Evolutionary conservation across 306 rosid species (phyloP).

Genomic region (Cicer chorassanicum): DNA sequence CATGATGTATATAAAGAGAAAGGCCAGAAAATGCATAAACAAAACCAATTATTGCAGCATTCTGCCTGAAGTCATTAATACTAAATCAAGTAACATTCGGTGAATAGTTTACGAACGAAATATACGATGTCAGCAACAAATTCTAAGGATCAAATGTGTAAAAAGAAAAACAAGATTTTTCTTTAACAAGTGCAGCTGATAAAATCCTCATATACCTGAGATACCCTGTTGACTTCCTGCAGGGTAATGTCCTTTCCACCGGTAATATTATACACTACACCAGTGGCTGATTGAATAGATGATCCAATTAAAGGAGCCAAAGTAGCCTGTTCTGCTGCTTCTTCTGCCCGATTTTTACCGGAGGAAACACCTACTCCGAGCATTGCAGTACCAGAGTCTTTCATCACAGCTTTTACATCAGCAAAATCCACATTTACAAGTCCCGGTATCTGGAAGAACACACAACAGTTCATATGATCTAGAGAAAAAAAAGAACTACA

Average conservation of each 20-base stretch:
- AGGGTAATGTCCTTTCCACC: slow-evolving; percentile 98
- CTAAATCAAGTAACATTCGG: slow-evolving; percentile 3
- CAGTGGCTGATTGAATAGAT: slow-evolving; percentile 96
- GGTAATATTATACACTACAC: slow-evolving; percentile 94
- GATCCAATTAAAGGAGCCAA: slow-evolving; percentile 97
- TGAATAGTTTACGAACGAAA: not conserved
- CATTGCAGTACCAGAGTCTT: slow-evolving; percentile 99
- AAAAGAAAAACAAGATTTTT: slow-evolving; percentile 8
- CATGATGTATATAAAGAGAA: not conserved
- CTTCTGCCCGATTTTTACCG: slow-evolving; percentile 98
- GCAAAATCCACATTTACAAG: slow-evolving; percentile 99
- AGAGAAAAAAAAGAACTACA: slow-evolving; percentile 13
- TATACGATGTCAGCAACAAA: not conserved
- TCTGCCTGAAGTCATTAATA: not conserved
- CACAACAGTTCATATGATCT: slow-evolving; percentile 29
- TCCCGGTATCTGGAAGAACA: slow-evolving; percentile 82
- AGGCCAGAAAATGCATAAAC: not conserved
- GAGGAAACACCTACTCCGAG: slow-evolving; percentile 98
- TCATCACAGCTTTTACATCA: slow-evolving; percentile 98
- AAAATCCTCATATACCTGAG: slow-evolving; percentile 71
- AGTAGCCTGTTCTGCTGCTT: slow-evolving; percentile 98
- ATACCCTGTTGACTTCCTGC: slow-evolving; percentile 96
- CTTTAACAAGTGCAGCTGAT: slow-evolving; percentile 36
- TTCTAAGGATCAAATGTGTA: slow-evolving; percentile 22
- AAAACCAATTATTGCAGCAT: not conserved